Evolutionary conservation across 1,284 basidiomycete species (phyloP).

Genomic region (Tremellales sp.): DNA sequence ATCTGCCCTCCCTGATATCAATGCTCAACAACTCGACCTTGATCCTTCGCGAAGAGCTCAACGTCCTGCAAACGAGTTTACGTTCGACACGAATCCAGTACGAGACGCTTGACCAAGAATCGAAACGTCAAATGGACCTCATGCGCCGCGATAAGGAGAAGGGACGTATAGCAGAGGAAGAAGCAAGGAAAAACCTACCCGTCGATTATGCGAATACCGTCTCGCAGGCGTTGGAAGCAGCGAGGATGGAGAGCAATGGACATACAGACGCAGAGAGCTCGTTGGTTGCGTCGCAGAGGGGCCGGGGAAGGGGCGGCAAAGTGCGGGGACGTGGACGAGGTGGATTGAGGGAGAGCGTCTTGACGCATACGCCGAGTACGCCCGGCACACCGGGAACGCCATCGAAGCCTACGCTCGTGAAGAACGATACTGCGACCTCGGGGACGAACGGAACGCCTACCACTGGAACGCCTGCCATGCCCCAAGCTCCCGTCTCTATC

Average conservation of each 20-base stretch:
- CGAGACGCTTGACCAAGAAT: conserved; percentile 17
- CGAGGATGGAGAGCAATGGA: too few species aligned
- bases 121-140: conserved; percentile 6
- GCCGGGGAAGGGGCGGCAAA: conserved; percentile 6
- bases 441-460: background rate
- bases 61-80: conserved; percentile 20
- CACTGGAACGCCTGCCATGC: background rate
- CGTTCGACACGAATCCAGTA: conserved; percentile 13
- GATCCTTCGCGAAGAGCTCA: conserved; percentile 27
- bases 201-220: too few species aligned
- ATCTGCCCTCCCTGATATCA: conserved; percentile 31
- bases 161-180: conserved; percentile 7
- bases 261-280: too few species aligned
- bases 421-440: background rate
- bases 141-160: conserved; percentile 4
- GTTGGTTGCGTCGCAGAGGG: background rate
- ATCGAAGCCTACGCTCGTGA: background rate
- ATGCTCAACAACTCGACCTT: conserved; percentile 27
- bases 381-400: conserved; percentile 1
- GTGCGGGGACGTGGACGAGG: conserved; percentile 16
- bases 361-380: conserved; percentile 1
- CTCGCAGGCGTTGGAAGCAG: too few species aligned
- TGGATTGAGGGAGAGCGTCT: conserved; percentile 4
- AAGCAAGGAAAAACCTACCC: conserved; percentile 6
- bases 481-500: conserved; percentile 13